phyloP scores from a whole-genome alignment of 139 green algal species.

The Nannochloris sp. region DNA sequence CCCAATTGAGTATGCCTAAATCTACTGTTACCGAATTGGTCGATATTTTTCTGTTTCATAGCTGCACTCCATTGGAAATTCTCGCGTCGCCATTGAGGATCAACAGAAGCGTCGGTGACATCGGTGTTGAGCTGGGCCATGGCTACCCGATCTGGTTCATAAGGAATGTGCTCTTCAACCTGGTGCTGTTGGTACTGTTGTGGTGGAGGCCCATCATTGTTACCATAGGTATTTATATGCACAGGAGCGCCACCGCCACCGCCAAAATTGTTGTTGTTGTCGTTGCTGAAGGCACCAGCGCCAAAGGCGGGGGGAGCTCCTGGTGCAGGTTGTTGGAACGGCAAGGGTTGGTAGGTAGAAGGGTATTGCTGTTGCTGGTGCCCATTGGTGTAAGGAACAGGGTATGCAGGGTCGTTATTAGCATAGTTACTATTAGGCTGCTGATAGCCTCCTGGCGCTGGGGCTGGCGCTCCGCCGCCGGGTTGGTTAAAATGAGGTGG shows the following conservation, averaged over 20 bases:
- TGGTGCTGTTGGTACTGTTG: no score
- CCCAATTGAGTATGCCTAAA: conserved; percentile 66
- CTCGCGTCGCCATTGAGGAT: conserved; percentile 13
- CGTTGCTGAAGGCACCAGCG: no score
- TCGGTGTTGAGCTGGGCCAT: background rate
- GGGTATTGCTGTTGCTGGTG: no score
- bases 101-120: background rate
- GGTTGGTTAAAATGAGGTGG: no score
- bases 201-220: background rate
- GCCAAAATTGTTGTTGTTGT: no score
- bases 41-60: conserved; percentile 23
- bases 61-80: conserved; percentile 34
- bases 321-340: background rate
- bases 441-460: background rate
- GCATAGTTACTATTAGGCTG: no score
- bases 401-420: background rate
- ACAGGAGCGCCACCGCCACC: background rate
- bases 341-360: no score
- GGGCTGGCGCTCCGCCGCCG: background rate
- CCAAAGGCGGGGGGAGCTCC: no score
- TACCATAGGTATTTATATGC: background rate
- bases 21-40: conserved; percentile 57
- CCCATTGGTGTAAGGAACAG: background rate
- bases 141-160: background rate
- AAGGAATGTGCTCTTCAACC: no score